Evolutionary conservation across 768 basidiomycete genomes (phyloP).

Genomic region (Termitomyces sp.): DNA sequence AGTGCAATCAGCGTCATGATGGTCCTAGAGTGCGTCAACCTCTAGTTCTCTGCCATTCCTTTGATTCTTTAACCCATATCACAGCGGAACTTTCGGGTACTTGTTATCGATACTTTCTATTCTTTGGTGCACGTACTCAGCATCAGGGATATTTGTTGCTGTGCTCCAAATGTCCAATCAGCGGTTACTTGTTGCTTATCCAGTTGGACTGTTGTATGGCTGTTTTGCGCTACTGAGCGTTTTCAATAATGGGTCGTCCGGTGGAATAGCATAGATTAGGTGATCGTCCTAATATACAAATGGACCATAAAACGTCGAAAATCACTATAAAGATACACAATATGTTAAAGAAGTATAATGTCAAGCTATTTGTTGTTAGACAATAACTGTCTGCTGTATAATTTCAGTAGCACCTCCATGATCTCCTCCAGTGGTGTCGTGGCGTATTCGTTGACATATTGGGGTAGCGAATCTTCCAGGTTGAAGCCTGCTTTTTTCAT

Average conservation of each 20-base stretch:
- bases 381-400: slow-evolving; percentile 74
- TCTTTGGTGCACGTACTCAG: slow-evolving; percentile 95
- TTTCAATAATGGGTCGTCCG: slow-evolving; percentile 52
- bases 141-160: slow-evolving; percentile 92
- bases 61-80: slow-evolving; percentile 9
- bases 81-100: slow-evolving; percentile 82
- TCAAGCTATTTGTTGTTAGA: slow-evolving; percentile 23
- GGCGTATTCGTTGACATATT: slow-evolving; percentile 85
- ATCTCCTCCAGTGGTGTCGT: slow-evolving; percentile 81
- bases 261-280: slow-evolving; percentile 18
- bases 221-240: slow-evolving; percentile 93
- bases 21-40: slow-evolving; percentile 76
- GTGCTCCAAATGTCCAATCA: slow-evolving; percentile 96
- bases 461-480: slow-evolving; percentile 79
- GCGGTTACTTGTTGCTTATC: slow-evolving; percentile 92
- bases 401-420: slow-evolving; percentile 70
- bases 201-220: slow-evolving; percentile 89
- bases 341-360: not conserved
- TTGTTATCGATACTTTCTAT: slow-evolving; percentile 78
- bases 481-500: slow-evolving; percentile 84
- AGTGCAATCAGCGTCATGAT: slow-evolving; percentile 85
- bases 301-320: not conserved
- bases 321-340: not conserved
- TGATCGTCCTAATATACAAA: not conserved
- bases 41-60: not conserved